A percentile compares a stretch with the other conserved stretches of the same genome.
phyloP scores from a whole-genome alignment of 2,329 filamentous ascomycete genomes.

The Talaromyces amestolkiae region DNA sequence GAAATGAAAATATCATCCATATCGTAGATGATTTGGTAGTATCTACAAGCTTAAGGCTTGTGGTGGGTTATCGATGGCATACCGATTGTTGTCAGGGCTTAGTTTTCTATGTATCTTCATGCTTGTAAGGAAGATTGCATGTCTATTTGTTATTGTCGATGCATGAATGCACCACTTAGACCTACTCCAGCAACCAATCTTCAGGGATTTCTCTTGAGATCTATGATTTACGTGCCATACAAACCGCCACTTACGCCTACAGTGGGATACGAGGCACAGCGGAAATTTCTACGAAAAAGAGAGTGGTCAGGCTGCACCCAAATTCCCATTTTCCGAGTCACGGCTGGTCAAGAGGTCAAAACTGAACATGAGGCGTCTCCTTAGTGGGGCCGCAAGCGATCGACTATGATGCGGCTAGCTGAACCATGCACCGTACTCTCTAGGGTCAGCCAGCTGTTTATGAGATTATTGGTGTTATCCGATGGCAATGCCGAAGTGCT shows the following conservation, averaged over 20 bases:
- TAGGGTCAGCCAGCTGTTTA: background rate
- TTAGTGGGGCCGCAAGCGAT: background rate
- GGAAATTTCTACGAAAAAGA: background rate
- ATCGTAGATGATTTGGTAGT: no score
- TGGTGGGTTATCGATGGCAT: background rate
- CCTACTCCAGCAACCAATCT: background rate
- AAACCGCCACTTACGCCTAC: background rate
- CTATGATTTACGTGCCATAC: background rate
- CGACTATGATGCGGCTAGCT: background rate
- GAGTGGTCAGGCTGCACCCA: background rate
- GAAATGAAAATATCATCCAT: no score
- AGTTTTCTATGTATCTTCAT: background rate
- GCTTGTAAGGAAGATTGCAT: background rate
- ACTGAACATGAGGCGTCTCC: background rate
- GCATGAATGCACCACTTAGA: background rate
- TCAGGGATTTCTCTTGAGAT: background rate
- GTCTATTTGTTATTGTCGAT: background rate
- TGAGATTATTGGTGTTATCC: background rate
- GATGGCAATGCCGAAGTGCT: background rate
- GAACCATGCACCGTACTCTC: background rate
- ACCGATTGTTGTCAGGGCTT: background rate
- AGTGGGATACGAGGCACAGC: background rate
- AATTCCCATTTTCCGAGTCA: background rate
- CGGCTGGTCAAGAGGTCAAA: background rate
- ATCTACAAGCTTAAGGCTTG: background rate